These are phyloP conservation scores for Acanthamoeba lenticulata DNA, from an alignment of 208 protist genomes.

Conservation along the genomic window DNA sequence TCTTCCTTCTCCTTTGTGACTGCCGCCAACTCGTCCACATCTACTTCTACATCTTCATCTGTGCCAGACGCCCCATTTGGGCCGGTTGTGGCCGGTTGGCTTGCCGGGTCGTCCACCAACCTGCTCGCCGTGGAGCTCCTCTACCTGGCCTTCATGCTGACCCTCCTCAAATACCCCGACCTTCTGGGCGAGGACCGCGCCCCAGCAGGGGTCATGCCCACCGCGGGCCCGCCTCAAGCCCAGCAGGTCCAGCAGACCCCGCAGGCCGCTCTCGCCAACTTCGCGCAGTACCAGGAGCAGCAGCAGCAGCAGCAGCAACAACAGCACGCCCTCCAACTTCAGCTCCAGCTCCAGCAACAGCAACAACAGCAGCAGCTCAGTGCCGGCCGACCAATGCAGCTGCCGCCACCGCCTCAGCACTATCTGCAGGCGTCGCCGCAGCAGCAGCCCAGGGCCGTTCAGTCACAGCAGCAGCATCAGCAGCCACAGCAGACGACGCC, in stretches of 20 bases:
- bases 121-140: constrained; percentile 18
- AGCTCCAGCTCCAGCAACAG: neutral
- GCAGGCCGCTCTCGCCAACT: too few species aligned
- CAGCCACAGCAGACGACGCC: too few species aligned
- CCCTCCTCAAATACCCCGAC: constrained; percentile 29
- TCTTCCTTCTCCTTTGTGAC: neutral
- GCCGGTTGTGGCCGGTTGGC: neutral
- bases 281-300: neutral
- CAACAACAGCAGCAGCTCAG: neutral
- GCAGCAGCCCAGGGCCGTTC: too few species aligned
- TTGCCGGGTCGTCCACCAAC: neutral
- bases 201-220: neutral
- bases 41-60: neutral
- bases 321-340: neutral
- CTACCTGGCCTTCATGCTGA: constrained; percentile 42
- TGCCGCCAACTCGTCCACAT: neutral
- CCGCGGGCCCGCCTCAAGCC: neutral
- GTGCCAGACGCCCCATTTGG: neutral
- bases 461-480: too few species aligned
- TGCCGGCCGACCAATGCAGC: too few species aligned
- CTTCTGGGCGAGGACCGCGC: neutral
- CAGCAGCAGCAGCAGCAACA: neutral
- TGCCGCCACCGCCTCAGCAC: too few species aligned
- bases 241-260: neutral
- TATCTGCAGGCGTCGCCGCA: too few species aligned